Base-by-base conservation (phyloP, 805 yeast genomes). In the Candida nonsorbophila region DNA sequence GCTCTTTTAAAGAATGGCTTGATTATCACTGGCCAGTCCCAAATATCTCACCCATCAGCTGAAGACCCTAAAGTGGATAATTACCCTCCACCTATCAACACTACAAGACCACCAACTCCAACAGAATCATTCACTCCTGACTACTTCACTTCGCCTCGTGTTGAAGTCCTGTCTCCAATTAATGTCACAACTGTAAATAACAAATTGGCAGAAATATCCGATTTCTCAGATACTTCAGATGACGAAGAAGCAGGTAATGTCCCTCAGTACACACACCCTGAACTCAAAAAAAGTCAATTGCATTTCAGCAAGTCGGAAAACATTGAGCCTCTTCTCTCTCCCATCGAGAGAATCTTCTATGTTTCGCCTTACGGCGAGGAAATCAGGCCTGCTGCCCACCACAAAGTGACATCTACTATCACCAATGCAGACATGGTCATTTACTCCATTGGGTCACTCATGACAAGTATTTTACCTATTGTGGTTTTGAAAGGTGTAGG, bases 341-440 rank as follows among this genome's bases (percentile, higher is more conserved):
- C 94, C 1, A 77, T 87, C 7, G 63, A 71, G 15, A 58, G 90
- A 20, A 72, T 87, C 4, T 79, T 77, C 41, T 87, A 88, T 48
- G 81, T 87, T 27, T 84, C 87, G 12, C 88, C 92, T 1, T 84
- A 82, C 49, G 95, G 95, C 1, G 84, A 82, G 43, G 96, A 87
- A 48, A 79, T 84, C 15, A 73, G 76, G 38, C 95, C 96, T 3
- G 53, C 62, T 18, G 87, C 90, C 1, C 79, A 79, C 40, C 53
- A 75, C 3, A 58, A 84, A 27, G 87, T 80, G 0, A 48, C 74
- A 2, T 53, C 70, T 1, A 62, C 71, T 14, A 48, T 86, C 3
- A 45, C 62, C 13, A 47, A 59, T 4, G 60, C 84, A 0, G 71
- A 78, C 20, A 62, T 72, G 9, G 57, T 87, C 0, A 61, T 88